Evolutionary conservation across 2,329 filamentous ascomycete species (phyloP).

Genomic region (Parafenestella ontariensis): DNA sequence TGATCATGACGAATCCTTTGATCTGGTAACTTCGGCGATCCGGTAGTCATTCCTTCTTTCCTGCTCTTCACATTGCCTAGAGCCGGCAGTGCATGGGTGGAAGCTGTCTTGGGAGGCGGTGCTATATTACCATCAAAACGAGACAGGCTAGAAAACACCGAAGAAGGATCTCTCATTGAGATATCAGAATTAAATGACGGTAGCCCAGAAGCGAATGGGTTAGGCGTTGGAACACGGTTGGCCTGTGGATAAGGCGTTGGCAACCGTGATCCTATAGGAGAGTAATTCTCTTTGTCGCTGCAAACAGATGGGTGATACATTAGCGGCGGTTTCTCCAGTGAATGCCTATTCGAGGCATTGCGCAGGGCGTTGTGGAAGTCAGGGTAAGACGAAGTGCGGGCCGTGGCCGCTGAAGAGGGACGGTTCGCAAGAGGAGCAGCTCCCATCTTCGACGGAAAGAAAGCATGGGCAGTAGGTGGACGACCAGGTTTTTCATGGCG

Average conservation of each 20-base stretch:
- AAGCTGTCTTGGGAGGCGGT: constrained; percentile 3
- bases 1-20: constrained; percentile 24
- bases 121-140: constrained; percentile 12
- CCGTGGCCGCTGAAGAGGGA: constrained; percentile 33
- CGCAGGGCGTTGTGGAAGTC: constrained; percentile 21
- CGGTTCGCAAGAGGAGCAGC: constrained; percentile 17
- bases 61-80: constrained; percentile 26
- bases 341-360: constrained; percentile 16
- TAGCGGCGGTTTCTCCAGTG: constrained; percentile 8
- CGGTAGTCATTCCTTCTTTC: constrained; percentile 32
- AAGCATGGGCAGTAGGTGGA: constrained; percentile 10
- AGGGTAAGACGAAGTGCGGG: constrained; percentile 32
- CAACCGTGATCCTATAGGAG: constrained; percentile 13
- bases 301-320: constrained; percentile 12
- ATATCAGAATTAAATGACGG: constrained; percentile 24
- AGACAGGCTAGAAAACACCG: constrained; percentile 15
- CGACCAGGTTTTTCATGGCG: constrained; percentile 3
- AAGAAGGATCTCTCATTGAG: constrained; percentile 31
- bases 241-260: constrained; percentile 15
- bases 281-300: constrained; percentile 29
- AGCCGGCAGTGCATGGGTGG: too few relatives aligned
- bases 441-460: constrained; percentile 23
- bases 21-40: constrained; percentile 7
- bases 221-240: constrained; percentile 27
- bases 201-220: constrained; percentile 23